These are phyloP conservation scores for Neophaeococcomyces mojaviensis DNA, from an alignment of 2,329 filamentous ascomycete genomes.

Conservation along the genomic window DNA sequence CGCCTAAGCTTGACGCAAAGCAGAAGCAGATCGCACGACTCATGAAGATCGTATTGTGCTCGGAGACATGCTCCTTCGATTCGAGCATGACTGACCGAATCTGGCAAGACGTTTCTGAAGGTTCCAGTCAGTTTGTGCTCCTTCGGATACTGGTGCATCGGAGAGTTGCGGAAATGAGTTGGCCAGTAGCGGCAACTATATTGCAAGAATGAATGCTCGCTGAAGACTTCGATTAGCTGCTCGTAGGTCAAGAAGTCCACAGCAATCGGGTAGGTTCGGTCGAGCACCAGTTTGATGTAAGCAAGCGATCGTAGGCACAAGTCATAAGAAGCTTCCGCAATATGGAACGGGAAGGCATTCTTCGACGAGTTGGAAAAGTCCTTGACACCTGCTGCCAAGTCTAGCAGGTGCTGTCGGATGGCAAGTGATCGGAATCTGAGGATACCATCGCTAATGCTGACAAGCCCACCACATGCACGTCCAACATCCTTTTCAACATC, in stretches of 20 bases:
- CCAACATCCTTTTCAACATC: slow-evolving; percentile 15
- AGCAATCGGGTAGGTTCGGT: slow-evolving; percentile 37
- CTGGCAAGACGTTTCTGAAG: slow-evolving; percentile 42
- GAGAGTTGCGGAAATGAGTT: slow-evolving; percentile 41
- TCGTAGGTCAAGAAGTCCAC: slow-evolving; percentile 34
- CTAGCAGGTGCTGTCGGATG: slow-evolving; percentile 33
- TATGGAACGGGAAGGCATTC: slow-evolving; percentile 32
- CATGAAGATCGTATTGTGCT: slow-evolving; percentile 38
- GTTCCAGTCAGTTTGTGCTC: slow-evolving; percentile 38
- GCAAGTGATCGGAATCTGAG: slow-evolving; percentile 34
- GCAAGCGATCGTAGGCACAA: slow-evolving; percentile 35
- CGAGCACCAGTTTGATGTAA: slow-evolving; percentile 36
- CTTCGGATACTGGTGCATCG: slow-evolving; percentile 33
- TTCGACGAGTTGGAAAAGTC: slow-evolving; percentile 28
- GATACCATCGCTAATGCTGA: slow-evolving; percentile 24
- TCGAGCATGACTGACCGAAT: slow-evolving; percentile 40
- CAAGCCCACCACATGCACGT: slow-evolving; percentile 14
- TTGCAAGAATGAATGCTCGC: slow-evolving; percentile 37
- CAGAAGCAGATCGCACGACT: slow-evolving; percentile 39
- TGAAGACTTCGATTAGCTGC: slow-evolving; percentile 37
- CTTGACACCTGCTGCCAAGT: slow-evolving; percentile 16
- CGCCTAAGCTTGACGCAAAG: slow-evolving; percentile 40
- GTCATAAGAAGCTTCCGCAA: slow-evolving; percentile 39
- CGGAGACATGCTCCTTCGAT: slow-evolving; percentile 46
- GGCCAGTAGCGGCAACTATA: slow-evolving; percentile 44